Evolutionary conservation across 129 eudicot species (phyloP), one percentile per base, ranked within the genome.

Genomic region (Lonicera japonica): DNA sequence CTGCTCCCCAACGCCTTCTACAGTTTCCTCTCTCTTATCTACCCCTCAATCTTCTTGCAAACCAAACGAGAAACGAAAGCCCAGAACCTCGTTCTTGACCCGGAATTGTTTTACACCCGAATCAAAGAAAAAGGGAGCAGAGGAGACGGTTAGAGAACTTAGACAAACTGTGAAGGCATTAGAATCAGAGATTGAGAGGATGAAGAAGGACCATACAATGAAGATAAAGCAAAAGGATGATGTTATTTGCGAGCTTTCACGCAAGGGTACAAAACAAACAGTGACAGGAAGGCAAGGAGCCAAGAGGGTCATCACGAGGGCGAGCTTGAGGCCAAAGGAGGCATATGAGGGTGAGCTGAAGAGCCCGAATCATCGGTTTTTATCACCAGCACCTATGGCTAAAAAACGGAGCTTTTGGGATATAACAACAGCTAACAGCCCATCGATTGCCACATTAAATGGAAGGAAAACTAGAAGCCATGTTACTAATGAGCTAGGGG

Each of bases 341-440:
- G 36, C 75, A 16, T 38, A 22, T 23, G 58, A 61, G 15, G 83
- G 86, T 29, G 81, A 85, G 39, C 39, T 89, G 57, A 89, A 73
- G 74, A 84, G 94, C 70, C 94, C 89, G 0, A 59, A 79, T 59
- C 74, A 72, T 41, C 82, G 94, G 56, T 82, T 85, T 72, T 19
- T 56, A 45, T 88, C 96, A 54, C 94, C 94, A 13, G 90, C 77
- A 1, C 85, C 88, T 16, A 72, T 80, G 48, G 90, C 87, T 36
- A 88, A 85, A 41, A 85, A 88, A 47, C 72, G 96, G 53, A 85
- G 80, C 70, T 79, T 85, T 65, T 85, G 96, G 96, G 96, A 88
- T 54, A 88, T 88, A 66, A 80, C 96, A 24, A 80, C 96, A 50
- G 89, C 83, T 50, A 88, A 79, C 51, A 88, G 96, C 48, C 96